phyloP scores from a whole-genome alignment of 371 early-diverging fungal species.

The Rhizomucor pusillus region DNA sequence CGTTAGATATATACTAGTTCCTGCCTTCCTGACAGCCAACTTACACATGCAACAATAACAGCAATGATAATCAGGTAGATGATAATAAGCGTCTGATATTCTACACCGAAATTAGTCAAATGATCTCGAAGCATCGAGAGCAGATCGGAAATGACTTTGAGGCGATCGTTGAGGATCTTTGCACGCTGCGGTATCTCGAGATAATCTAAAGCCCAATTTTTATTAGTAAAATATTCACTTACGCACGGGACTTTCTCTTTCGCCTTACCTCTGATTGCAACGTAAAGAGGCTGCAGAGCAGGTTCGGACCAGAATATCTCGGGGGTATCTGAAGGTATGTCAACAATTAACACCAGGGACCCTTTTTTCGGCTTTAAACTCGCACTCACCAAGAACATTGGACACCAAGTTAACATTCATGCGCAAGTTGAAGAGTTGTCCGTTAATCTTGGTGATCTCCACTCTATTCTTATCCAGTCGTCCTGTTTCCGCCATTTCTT shows the following conservation, averaged over 20 bases:
- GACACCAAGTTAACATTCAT: constrained; percentile 61
- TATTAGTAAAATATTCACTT: background rate
- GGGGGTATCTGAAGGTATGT: constrained; percentile 49
- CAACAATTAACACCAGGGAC: background rate
- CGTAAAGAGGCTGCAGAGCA: constrained; percentile 50
- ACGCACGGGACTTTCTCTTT: no score
- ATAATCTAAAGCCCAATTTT: constrained; percentile 38
- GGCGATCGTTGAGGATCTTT: constrained; percentile 81
- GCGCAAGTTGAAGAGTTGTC: constrained; percentile 56
- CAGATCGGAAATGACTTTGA: constrained; percentile 77
- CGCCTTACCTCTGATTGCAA: constrained; percentile 41
- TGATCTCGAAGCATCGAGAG: constrained; percentile 84
- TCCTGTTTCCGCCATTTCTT: constrained; percentile 51
- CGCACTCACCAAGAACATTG: constrained; percentile 41
- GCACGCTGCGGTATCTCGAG: constrained; percentile 83
- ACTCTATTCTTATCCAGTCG: constrained; percentile 51
- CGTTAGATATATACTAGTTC: background rate
- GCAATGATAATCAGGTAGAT: constrained; percentile 60
- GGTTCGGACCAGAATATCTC: constrained; percentile 60
- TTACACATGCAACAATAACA: constrained; percentile 63
- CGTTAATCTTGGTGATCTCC: constrained; percentile 83
- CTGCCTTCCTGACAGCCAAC: constrained; percentile 13
- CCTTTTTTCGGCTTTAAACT: background rate
- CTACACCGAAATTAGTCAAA: constrained; percentile 59
- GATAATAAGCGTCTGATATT: constrained; percentile 65